These are phyloP conservation scores for Peltaster fructicola DNA, from an alignment of 2,329 filamentous ascomycete species.

Conservation along the genomic window DNA sequence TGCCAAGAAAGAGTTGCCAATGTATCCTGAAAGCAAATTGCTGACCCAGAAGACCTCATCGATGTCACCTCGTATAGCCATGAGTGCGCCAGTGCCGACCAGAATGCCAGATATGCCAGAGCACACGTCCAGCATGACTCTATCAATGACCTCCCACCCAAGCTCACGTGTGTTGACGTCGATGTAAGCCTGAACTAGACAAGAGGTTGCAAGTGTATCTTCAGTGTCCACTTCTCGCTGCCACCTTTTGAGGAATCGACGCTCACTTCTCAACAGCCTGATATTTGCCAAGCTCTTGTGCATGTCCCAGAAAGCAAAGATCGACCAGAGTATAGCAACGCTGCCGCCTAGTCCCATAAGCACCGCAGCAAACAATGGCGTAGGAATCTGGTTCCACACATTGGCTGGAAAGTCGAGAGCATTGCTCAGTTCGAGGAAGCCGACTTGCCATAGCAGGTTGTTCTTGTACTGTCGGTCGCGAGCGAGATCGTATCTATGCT, in stretches of 20 bases:
- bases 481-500: neutral
- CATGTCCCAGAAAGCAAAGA: conserved; percentile 31
- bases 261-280: conserved; percentile 27
- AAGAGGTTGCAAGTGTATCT: neutral
- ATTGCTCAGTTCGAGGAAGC: conserved; percentile 38
- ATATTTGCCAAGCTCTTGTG: conserved; percentile 30
- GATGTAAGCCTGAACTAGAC: conserved; percentile 15
- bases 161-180: conserved; percentile 32
- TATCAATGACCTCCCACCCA: conserved; percentile 33
- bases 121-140: conserved; percentile 33
- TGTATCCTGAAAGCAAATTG: conserved; percentile 38
- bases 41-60: conserved; percentile 26
- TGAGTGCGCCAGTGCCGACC: conserved; percentile 33
- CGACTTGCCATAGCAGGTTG: conserved; percentile 25
- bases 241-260: conserved; percentile 15
- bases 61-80: conserved; percentile 36
- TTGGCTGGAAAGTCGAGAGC: conserved; percentile 41
- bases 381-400: conserved; percentile 36
- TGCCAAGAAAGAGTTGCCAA: conserved; percentile 35
- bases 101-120: conserved; percentile 33
- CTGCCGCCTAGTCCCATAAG: conserved; percentile 37
- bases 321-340: conserved; percentile 26
- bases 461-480: conserved; percentile 9
- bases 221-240: conserved; percentile 1
- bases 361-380: conserved; percentile 30